phyloP scores from a whole-genome alignment of 2,329 filamentous ascomycete genomes.

The Paecilomyces sp. region DNA sequence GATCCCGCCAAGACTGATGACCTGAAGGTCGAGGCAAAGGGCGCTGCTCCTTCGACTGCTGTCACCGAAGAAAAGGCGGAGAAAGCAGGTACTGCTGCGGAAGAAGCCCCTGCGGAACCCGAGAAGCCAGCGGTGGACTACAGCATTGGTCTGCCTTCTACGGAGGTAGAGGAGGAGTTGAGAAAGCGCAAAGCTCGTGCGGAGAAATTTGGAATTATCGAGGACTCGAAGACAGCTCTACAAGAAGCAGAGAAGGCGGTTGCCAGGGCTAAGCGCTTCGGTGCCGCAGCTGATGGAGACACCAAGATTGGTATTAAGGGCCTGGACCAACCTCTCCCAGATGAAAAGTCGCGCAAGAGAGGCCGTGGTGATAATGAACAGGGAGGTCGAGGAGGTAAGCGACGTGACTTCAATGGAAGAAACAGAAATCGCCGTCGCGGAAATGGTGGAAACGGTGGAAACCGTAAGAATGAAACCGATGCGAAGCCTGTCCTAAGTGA shows the following conservation, averaged over 20 bases:
- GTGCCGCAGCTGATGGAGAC: slow-evolving; percentile 19
- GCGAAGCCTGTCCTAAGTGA: slow-evolving; percentile 24
- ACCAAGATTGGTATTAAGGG: slow-evolving; percentile 26
- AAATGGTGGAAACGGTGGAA: slow-evolving; percentile 11
- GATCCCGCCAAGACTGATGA: slow-evolving; percentile 33
- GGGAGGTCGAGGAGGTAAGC: slow-evolving; percentile 34
- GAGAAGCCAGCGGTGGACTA: slow-evolving; percentile 32
- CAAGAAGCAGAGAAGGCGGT: slow-evolving; percentile 38
- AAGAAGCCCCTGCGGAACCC: slow-evolving; percentile 13
- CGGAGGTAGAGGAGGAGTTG: slow-evolving; percentile 39
- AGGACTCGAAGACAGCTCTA: slow-evolving; percentile 29
- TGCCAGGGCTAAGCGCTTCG: slow-evolving; percentile 42
- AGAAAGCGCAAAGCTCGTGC: slow-evolving; percentile 43
- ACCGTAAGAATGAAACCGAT: slow-evolving; percentile 13
- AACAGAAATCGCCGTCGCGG: slow-evolving; percentile 20
- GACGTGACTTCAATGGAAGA: slow-evolving; percentile 28
- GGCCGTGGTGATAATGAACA: slow-evolving; percentile 27
- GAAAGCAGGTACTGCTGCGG: slow-evolving; percentile 11
- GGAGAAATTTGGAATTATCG: slow-evolving; percentile 41
- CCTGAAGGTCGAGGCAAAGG: slow-evolving; percentile 26
- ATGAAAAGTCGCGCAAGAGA: slow-evolving; percentile 35
- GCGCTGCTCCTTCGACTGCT: slow-evolving; percentile 9
- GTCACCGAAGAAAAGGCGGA: slow-evolving; percentile 9
- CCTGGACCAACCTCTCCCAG: slow-evolving; percentile 39
- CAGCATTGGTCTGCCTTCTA: slow-evolving; percentile 34